Evolutionary conservation across 108 stramenopile species (phyloP).

Genomic region (Epithemia pelagica): DNA sequence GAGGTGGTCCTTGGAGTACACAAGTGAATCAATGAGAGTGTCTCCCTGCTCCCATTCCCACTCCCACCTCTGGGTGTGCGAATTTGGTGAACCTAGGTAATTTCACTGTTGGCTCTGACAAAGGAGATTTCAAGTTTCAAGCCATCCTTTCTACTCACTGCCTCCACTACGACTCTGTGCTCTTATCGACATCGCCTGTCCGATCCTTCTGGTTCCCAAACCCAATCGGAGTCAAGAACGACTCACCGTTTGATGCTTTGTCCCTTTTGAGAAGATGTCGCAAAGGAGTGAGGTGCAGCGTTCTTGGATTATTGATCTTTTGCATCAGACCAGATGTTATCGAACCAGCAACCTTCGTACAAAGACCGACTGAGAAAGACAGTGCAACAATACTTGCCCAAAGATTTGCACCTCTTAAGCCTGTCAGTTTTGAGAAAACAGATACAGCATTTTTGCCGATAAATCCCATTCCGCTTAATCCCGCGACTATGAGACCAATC

Average conservation of each 20-base stretch:
- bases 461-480: background rate
- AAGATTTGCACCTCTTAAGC: background rate
- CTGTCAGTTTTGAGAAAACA: background rate
- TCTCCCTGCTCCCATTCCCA: too few relatives aligned
- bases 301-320: slow-evolving; percentile 1
- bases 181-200: too few relatives aligned
- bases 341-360: background rate
- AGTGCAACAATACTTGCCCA: background rate
- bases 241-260: background rate
- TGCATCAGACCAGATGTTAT: background rate
- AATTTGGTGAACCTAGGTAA: too few relatives aligned
- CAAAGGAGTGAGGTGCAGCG: background rate
- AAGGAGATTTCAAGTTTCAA: too few relatives aligned
- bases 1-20: too few relatives aligned
- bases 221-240: slow-evolving; percentile 4
- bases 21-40: too few relatives aligned
- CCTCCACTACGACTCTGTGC: too few relatives aligned
- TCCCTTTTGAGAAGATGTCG: background rate
- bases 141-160: too few relatives aligned
- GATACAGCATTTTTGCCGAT: background rate
- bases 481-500: slow-evolving; percentile 23
- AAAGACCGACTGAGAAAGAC: background rate
- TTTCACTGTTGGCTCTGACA: too few relatives aligned
- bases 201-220: background rate
- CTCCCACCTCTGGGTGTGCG: too few relatives aligned